phyloP scores from a whole-genome alignment of 2,329 filamentous ascomycete genomes.

The Verticillium isaacii region DNA sequence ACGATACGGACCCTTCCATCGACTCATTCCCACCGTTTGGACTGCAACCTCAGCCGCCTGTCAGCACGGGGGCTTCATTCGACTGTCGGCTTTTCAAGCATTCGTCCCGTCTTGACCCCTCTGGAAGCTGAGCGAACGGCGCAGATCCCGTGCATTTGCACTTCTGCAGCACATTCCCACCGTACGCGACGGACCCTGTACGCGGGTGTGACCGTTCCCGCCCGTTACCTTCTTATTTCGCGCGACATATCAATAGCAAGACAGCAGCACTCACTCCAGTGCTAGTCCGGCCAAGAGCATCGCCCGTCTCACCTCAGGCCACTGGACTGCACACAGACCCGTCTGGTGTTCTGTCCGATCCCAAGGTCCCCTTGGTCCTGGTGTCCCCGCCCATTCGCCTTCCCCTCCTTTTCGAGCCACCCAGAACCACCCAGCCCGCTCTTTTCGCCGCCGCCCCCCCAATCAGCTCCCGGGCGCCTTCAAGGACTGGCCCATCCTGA shows the following conservation, averaged over 20 bases:
- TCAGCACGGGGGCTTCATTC: neutral
- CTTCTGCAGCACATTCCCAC: neutral
- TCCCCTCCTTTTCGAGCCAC: conserved; percentile 3
- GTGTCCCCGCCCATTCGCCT: neutral
- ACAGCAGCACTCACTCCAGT: neutral
- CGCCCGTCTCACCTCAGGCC: conserved; percentile 2
- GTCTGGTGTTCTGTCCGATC: neutral
- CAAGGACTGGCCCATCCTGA: neutral
- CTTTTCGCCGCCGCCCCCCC: neutral
- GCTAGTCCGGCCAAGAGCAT: neutral
- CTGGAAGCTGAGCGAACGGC: conserved; percentile 11
- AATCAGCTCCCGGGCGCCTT: neutral
- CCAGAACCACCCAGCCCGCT: conserved; percentile 1
- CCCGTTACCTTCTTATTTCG: neutral
- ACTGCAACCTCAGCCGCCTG: neutral
- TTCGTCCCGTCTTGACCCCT: neutral
- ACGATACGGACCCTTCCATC: neutral
- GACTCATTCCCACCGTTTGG: neutral
- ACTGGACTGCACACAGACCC: conserved; percentile 3
- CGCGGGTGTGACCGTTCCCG: conserved; percentile 1
- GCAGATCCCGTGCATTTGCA: neutral
- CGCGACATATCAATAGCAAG: neutral
- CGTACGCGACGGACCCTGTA: neutral
- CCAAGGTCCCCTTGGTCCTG: neutral
- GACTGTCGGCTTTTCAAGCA: neutral